Evolutionary conservation across 192 early-diverging fungal genomes (phyloP), one percentile per base, ranked within the genome.

Genomic region (Paraglomus occultum): DNA sequence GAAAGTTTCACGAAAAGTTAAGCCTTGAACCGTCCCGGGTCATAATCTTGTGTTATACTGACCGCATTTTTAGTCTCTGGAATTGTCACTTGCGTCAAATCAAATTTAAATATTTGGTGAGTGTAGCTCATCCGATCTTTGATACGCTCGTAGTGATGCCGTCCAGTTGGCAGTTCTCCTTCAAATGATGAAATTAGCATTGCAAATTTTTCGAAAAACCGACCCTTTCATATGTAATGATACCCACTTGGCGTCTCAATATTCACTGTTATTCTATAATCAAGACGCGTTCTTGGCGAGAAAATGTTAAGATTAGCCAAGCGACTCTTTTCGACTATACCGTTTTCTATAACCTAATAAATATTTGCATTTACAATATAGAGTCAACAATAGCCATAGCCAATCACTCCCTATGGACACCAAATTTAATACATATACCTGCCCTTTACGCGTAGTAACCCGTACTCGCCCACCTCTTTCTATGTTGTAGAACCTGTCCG

Each of bases 121-220:
- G 83, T 80, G 72, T 97, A 97, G 6, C 90, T 91, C 64, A 97
- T 67, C 31, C 95, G 84, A 70, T 97, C 92, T 75, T 97, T 97
- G 65, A 91, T 82, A 10, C 95, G 88, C 74, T 89, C 83, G 74
- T 78, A 78, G 14, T 75, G 74, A 8, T 78, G 78, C 11, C 73
- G 67, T 11, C 81, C 75, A n/a, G 62, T 70, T 55, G 88, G 87
- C 14, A 74, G 76, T 20, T 72, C 50, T 15, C 48, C 77, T 79
- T 5, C 1, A 51, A 69, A 22, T 23, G 20, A 43, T 54, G 18
- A 4, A 11, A 47, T 55, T 77, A 74, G 9, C 74, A 78, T 63
- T 67, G n/a, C n/a, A n/a, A n/a, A n/a, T n/a, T 76, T 10, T 63
- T 71, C 64, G 75, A 67, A 15, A 74, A 50, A 46, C 65, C 67